These are phyloP conservation scores for Botrytis squamosa DNA, from an alignment of 2,329 filamentous ascomycete species.

Conservation along the genomic window DNA sequence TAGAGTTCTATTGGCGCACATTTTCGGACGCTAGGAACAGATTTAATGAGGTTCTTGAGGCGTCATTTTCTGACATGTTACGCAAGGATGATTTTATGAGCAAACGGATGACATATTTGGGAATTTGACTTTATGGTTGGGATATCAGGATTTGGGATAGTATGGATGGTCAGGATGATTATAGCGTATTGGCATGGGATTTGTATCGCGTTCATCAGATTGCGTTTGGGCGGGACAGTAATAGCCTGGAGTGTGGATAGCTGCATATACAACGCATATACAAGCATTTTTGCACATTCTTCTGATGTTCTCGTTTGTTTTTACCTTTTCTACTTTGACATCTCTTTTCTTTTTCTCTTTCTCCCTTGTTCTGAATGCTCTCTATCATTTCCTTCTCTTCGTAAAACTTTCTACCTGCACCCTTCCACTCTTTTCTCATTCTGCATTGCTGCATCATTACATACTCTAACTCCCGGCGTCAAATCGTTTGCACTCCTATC, in stretches of 20 bases:
- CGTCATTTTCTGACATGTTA: background rate
- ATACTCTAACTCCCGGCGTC: background rate
- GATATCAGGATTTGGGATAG: background rate
- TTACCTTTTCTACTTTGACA: background rate
- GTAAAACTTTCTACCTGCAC: background rate
- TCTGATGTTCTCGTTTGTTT: background rate
- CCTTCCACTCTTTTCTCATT: background rate
- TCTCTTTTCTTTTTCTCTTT: background rate
- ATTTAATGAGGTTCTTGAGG: background rate
- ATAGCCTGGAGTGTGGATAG: background rate
- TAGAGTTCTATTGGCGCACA: constrained; percentile 41
- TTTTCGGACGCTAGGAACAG: constrained; percentile 29
- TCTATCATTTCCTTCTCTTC: background rate
- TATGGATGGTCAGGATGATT: background rate
- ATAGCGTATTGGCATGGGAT: background rate
- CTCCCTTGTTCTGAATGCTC: background rate
- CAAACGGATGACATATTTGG: background rate
- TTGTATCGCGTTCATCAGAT: background rate
- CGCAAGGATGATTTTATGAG: background rate
- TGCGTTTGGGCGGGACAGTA: background rate
- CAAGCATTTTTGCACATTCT: background rate
- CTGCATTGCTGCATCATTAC: background rate
- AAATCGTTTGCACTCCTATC: background rate
- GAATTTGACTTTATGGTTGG: background rate
- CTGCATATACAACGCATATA: background rate